phyloP scores from a whole-genome alignment of 2,329 filamentous ascomycete species.

The Paracamarosporium sp. region DNA sequence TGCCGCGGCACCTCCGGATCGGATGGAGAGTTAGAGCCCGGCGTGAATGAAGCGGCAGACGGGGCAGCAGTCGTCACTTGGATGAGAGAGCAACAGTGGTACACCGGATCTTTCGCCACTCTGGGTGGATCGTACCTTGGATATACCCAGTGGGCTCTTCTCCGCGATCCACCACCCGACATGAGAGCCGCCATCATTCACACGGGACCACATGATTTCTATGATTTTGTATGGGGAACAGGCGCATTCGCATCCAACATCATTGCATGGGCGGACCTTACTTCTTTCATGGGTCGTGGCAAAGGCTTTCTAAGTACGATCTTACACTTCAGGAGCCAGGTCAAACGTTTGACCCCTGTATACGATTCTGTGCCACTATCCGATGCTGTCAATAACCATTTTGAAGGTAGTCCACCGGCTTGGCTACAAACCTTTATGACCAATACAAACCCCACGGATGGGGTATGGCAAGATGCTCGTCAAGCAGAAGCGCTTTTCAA shows the following conservation, averaged over 20 bases:
- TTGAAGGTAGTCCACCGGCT: not conserved
- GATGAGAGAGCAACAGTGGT: conserved; percentile 14
- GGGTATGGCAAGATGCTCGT: conserved; percentile 14
- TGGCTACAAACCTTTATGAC: conserved; percentile 12
- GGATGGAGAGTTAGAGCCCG: conserved; percentile 17
- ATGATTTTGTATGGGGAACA: conserved; percentile 8
- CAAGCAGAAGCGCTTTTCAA: conserved; percentile 11
- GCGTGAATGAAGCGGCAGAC: conserved; percentile 17
- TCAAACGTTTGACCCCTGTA: too few relatives aligned
- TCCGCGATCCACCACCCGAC: conserved; percentile 17
- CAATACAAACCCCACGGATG: conserved; percentile 11
- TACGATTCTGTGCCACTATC: too few relatives aligned
- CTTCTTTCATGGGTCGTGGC: not conserved
- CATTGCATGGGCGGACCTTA: conserved; percentile 8
- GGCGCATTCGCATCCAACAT: conserved; percentile 12
- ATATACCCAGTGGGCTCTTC: conserved; percentile 19
- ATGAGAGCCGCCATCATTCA: conserved; percentile 14
- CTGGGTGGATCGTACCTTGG: conserved; percentile 14
- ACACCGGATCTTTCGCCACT: too few relatives aligned
- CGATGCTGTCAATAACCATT: too few relatives aligned
- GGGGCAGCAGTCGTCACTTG: conserved; percentile 16
- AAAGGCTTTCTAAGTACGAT: not conserved
- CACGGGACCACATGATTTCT: conserved; percentile 14
- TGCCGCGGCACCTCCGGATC: conserved; percentile 22
- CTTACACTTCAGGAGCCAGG: too few relatives aligned